Conservation (phyloP, 164 flowering plant genomes). For the Berberis vulgaris region DNA sequence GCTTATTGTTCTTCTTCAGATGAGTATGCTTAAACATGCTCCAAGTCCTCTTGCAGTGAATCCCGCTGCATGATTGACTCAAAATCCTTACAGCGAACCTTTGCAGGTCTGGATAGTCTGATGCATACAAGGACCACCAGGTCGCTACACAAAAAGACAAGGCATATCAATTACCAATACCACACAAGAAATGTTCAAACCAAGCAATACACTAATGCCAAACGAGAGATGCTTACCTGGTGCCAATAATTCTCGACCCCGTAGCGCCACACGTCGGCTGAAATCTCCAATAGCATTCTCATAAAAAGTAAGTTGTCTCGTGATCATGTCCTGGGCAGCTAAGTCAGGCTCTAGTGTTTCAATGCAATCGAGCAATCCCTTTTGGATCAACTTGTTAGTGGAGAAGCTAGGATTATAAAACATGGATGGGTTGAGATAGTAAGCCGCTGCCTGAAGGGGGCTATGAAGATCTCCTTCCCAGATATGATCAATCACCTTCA, state of each 20-base stretch:
- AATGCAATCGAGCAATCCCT: constrained; percentile 39
- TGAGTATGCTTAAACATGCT: constrained; percentile 22
- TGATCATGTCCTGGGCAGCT: constrained; percentile 30
- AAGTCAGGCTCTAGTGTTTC: constrained; percentile 32
- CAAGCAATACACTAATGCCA: background rate
- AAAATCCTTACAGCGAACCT: constrained; percentile 30
- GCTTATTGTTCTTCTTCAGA: constrained; percentile 20
- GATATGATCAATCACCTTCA: constrained; percentile 25
- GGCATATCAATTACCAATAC: background rate
- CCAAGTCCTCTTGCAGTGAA: constrained; percentile 13
- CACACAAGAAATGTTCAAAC: too few relatives aligned
- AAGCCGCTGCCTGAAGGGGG: constrained; percentile 43
- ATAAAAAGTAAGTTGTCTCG: constrained; percentile 25
- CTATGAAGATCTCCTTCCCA: constrained; percentile 30
- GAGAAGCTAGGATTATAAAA: constrained; percentile 25
- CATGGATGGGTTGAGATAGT: constrained; percentile 33
- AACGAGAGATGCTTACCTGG: constrained; percentile 23
- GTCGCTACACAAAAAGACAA: constrained; percentile 23
- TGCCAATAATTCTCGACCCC: constrained; percentile 27
- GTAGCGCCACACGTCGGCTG: constrained; percentile 31
- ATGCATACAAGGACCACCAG: constrained; percentile 43
- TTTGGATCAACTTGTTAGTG: constrained; percentile 24
- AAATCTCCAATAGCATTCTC: constrained; percentile 39
- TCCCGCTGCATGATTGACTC: constrained; percentile 30
- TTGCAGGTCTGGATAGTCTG: constrained; percentile 29